Percentiles rank a stretch among this genome's conserved stretches.
Conservation (phyloP, 768 basidiomycete species). For the Gloeostereum incarnatum region DNA sequence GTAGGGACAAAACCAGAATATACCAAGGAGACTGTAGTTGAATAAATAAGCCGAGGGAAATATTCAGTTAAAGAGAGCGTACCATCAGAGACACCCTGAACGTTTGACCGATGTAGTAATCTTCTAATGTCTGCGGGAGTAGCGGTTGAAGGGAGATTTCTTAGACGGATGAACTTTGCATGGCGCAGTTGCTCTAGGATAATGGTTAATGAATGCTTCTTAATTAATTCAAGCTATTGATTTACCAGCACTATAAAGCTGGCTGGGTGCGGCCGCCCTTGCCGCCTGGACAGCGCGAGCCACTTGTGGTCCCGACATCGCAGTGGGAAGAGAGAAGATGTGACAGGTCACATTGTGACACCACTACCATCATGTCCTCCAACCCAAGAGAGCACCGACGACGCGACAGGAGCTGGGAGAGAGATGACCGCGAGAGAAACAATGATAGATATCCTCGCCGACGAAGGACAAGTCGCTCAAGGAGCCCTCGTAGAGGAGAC, state of each 20-base stretch:
- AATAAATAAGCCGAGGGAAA: background rate
- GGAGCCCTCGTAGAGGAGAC: constrained; percentile 35
- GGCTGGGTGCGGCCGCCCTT: background rate
- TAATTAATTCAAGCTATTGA: background rate
- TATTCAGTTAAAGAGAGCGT: constrained; percentile 5
- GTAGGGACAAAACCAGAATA: constrained; percentile 51
- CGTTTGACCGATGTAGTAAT: constrained; percentile 26
- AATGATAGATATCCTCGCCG: constrained; percentile 34
- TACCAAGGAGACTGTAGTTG: background rate
- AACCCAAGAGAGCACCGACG: constrained; percentile 43
- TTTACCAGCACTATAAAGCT: background rate
- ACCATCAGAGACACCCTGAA: constrained; percentile 41
- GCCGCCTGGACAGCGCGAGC: background rate
- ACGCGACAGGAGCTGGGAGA: constrained; percentile 60
- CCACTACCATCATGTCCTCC: constrained; percentile 44
- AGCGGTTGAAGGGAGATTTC: constrained; percentile 39
- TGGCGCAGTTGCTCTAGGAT: background rate
- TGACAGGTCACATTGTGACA: constrained; percentile 1
- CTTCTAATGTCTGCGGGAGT: constrained; percentile 48
- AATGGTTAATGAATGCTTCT: background rate
- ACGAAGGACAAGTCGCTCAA: constrained; percentile 32
- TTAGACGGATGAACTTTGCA: constrained; percentile 35
- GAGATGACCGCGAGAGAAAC: constrained; percentile 36
- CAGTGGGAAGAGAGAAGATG: constrained; percentile 5
- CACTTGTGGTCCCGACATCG: constrained; percentile 5